Evolutionary conservation across 768 basidiomycete species (phyloP), one percentile per base, ranked within the genome.

Genomic region (Suillus discolor): DNA sequence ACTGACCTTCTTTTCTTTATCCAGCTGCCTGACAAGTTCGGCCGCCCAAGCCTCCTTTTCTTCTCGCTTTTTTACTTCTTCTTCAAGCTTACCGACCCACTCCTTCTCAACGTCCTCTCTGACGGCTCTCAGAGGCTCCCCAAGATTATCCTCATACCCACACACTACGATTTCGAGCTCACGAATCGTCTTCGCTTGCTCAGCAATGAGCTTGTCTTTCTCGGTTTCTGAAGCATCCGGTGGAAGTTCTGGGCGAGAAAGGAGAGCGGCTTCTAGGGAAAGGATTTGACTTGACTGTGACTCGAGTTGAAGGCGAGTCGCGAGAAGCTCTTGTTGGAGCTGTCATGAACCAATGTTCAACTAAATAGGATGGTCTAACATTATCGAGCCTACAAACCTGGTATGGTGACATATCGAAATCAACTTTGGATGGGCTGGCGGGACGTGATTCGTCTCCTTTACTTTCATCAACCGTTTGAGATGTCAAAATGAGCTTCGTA

Each of bases 401-500:
- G 68, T 94, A 94, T 3, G 93, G 91, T 1, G 92, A 87, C 87
- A 92, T 88, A 73, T 95, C 92, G 70, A 94, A 96, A 75, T 96
- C 93, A 39, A 97, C 80, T 80, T 96, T 97, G 63, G 85, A 85
- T 0, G 96, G 96, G 76, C 94, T 96, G 7, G 82, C 83, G 1
- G 95, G 91, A 20, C 92, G 82, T 31, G 91, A 90, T 61, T 91
- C 90, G 63, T 87, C 88, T 57, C 86, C 87, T 67, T 82, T 86
- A 61, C 70, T 80, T 65, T 91, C 89, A 68, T 89, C 90, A 38
- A 97, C 89, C 1, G 87, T 92, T 68, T 93, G 89, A 68, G 92
- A 94, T 5, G 95, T 97, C 67, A 94, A 77, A 71, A 94, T 95
- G 61, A 93, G 81, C 74, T 90, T 94, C 65, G 91, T 93, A 63